Evolutionary conservation across 495 filamentous ascomycete species (phyloP).

Genomic region (Aspergillus nanangensis): DNA sequence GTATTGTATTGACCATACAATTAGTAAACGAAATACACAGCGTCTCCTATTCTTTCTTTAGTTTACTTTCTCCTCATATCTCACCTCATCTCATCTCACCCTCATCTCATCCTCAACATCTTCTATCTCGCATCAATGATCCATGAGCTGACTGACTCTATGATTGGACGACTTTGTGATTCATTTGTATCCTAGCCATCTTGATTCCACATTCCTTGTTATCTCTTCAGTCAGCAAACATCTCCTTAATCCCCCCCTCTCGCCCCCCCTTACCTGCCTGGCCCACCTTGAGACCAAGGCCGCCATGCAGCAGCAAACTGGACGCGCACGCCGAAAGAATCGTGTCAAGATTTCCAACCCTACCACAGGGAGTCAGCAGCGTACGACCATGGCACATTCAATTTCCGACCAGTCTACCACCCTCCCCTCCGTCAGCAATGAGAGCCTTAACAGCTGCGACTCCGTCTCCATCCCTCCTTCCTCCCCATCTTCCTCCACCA

Average conservation of each 20-base stretch:
- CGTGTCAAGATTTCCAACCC: slow-evolving; percentile 13
- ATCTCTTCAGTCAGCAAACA: no score
- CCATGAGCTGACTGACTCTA: no score
- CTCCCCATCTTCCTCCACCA: slow-evolving; percentile 13
- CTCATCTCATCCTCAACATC: neutral
- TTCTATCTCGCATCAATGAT: slow-evolving; percentile 3
- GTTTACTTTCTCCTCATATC: neutral
- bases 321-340: slow-evolving; percentile 17
- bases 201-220: no score
- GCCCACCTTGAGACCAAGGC: no score
- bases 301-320: slow-evolving; percentile 17
- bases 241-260: no score
- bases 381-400: slow-evolving; percentile 22
- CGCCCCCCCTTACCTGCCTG: no score
- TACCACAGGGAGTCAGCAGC: slow-evolving; percentile 2
- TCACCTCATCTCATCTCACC: neutral
- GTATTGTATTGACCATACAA: no score
- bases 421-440: slow-evolving; percentile 13
- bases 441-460: slow-evolving; percentile 17
- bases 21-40: no score
- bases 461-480: slow-evolving; percentile 11
- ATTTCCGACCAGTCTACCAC: slow-evolving; percentile 12
- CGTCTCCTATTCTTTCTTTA: no score
- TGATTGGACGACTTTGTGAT: no score
- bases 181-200: no score